Evolutionary conservation across 345 rosid species (phyloP).

Genomic region (Sisymbrium altissimum): DNA sequence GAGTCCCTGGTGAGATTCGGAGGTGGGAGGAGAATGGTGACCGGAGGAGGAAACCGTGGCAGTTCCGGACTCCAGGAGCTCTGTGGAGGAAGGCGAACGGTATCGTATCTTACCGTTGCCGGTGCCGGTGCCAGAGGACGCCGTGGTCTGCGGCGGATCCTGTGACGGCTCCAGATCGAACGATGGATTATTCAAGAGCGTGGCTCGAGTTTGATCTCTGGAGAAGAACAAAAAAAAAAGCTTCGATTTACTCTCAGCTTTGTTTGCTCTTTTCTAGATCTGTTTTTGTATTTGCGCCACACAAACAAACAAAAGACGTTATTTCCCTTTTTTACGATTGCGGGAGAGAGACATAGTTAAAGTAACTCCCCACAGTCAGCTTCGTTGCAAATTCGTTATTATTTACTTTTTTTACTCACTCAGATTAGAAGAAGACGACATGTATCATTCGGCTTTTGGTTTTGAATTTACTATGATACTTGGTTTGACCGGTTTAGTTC

Average conservation of each 20-base stretch:
- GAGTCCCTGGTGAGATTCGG: slow-evolving; percentile 34
- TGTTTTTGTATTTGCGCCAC: slow-evolving; percentile 18
- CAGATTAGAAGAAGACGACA: neutral
- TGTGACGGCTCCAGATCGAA: slow-evolving; percentile 73
- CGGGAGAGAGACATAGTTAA: slow-evolving; percentile 21
- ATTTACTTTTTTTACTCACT: neutral
- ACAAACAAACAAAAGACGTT: slow-evolving; percentile 30
- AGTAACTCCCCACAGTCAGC: neutral
- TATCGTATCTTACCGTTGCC: slow-evolving; percentile 92
- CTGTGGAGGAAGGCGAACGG: slow-evolving; percentile 71
- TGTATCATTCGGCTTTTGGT: neutral
- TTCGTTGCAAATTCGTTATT: neutral
- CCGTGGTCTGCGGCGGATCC: slow-evolving; percentile 65
- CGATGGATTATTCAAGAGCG: neutral
- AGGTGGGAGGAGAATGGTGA: slow-evolving; percentile 32
- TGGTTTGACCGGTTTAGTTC: neutral
- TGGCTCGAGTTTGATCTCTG: neutral
- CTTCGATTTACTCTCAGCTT: slow-evolving; percentile 16
- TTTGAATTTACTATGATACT: too few relatives aligned
- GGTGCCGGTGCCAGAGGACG: slow-evolving; percentile 39
- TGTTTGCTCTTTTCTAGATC: slow-evolving; percentile 6
- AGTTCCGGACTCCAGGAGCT: slow-evolving; percentile 46
- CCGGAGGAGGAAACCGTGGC: slow-evolving; percentile 26
- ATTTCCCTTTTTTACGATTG: slow-evolving; percentile 11
- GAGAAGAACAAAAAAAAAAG: neutral